A percentile compares a stretch with the other conserved stretches of the same genome.
phyloP scores from a whole-genome alignment of 169 alveolate species.

The Babesia bovis region DNA sequence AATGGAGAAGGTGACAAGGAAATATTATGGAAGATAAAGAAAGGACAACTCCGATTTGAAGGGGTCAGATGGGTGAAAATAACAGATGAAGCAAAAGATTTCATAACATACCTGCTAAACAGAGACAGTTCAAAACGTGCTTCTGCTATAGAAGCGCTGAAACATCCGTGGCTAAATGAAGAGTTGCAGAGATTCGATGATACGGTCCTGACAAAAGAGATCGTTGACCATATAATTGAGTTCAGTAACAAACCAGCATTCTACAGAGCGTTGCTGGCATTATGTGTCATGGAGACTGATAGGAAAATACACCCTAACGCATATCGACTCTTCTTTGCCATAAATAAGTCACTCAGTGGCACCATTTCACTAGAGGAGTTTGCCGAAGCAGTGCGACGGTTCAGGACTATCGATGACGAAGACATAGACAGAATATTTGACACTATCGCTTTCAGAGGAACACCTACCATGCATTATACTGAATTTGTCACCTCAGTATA shows the following conservation, averaged over 20 bases:
- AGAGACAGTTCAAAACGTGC: conserved; percentile 52
- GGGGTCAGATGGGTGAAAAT: conserved; percentile 60
- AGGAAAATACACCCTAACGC: conserved; percentile 28
- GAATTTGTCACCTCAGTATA: conserved; percentile 61
- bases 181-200: conserved; percentile 25
- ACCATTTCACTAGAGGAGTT: conserved; percentile 57
- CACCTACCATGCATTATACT: conserved; percentile 51
- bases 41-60: conserved; percentile 49
- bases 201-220: conserved; percentile 21
- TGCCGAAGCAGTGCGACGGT: conserved; percentile 17
- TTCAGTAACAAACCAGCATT: conserved; percentile 43
- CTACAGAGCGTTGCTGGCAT: conserved; percentile 54
- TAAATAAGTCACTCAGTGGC: conserved; percentile 51
- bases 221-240: conserved; percentile 41
- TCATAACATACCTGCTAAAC: conserved; percentile 47
- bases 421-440: conserved; percentile 46
- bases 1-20: conserved; percentile 73
- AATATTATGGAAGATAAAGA: conserved; percentile 69
- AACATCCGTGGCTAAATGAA: conserved; percentile 54
- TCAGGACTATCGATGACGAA: conserved; percentile 17
- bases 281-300: conserved; percentile 52
- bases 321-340: conserved; percentile 48
- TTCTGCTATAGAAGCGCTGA: conserved; percentile 48
- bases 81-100: conserved; percentile 57
- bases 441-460: conserved; percentile 50